phyloP scores from a whole-genome alignment of 352 stramenopile species.

The Pythium brachiatum region DNA sequence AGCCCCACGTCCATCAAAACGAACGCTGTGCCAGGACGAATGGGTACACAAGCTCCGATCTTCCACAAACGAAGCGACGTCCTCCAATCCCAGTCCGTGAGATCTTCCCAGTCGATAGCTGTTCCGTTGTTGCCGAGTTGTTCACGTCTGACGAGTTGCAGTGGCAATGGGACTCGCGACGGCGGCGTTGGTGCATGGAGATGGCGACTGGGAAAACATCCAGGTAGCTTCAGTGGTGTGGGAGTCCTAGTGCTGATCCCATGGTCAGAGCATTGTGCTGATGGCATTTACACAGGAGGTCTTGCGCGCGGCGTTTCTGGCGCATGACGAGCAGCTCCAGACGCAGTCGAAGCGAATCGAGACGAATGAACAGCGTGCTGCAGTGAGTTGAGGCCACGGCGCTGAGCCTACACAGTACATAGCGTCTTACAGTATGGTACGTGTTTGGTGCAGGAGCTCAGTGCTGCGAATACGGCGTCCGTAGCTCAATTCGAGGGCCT shows the following conservation, averaged over 20 bases:
- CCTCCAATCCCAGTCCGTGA: too few relatives aligned
- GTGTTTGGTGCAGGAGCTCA: conserved; percentile 17
- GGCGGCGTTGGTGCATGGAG: conserved; percentile 38
- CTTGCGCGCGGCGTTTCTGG: conserved; percentile 41
- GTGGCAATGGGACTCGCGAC: conserved; percentile 20
- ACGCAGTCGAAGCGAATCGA: conserved; percentile 25
- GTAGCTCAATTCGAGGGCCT: conserved; percentile 19
- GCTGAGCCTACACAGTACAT: not conserved
- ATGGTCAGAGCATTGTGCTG: not conserved
- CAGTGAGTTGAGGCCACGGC: not conserved
- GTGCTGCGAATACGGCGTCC: conserved; percentile 2
- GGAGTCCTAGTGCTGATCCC: not conserved
- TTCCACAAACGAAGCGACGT: too few relatives aligned
- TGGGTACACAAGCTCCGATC: too few relatives aligned
- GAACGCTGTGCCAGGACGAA: too few relatives aligned
- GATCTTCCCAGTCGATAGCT: too few relatives aligned
- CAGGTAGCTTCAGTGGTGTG: conserved; percentile 27
- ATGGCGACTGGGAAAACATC: conserved; percentile 69
- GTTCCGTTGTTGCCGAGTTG: too few relatives aligned
- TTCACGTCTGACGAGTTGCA: too few relatives aligned
- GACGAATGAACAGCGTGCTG: not conserved
- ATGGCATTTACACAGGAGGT: conserved; percentile 32
- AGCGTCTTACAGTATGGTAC: too few relatives aligned
- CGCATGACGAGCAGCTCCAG: conserved; percentile 29
- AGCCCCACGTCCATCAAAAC: too few relatives aligned